These are phyloP conservation scores for Irpex sp. DNA, from an alignment of 1,284 basidiomycete species.

Conservation along the genomic window DNA sequence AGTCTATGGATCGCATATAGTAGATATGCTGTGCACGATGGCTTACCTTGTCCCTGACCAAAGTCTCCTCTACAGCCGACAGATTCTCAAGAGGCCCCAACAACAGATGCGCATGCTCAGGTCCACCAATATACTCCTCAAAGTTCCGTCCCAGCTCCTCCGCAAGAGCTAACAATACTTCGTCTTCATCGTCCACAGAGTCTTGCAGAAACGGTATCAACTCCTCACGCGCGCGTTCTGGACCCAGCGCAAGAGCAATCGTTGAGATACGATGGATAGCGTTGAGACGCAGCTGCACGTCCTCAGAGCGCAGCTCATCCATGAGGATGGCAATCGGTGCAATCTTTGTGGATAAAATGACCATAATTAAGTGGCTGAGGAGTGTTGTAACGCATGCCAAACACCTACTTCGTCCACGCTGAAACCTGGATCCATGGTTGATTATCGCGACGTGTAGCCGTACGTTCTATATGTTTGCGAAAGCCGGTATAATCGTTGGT, in stretches of 20 bases:
- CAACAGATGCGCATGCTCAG: conserved; percentile 84
- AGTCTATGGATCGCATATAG: neutral
- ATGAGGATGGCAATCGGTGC: conserved; percentile 87
- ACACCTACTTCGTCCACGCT: conserved; percentile 52
- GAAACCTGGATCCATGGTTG: conserved; percentile 60
- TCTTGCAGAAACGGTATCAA: conserved; percentile 97
- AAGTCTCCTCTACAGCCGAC: conserved; percentile 95
- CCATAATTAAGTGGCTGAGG: neutral
- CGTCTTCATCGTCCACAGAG: conserved; percentile 98
- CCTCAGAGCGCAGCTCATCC: conserved; percentile 95
- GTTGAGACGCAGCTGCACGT: conserved; percentile 92
- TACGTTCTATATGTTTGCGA: neutral
- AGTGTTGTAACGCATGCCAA: conserved; percentile 10
- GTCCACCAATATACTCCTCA: conserved; percentile 94
- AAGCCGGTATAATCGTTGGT: neutral
- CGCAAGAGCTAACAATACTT: conserved; percentile 93
- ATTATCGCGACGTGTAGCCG: neutral
- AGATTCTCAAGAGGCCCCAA: conserved; percentile 95
- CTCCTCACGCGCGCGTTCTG: conserved; percentile 94
- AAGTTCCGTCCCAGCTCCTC: conserved; percentile 93
- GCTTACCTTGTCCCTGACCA: conserved; percentile 94
- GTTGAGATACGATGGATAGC: conserved; percentile 98
- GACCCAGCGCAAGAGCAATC: conserved; percentile 95
- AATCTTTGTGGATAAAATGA: conserved; percentile 45
- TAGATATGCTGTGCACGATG: neutral